phyloP scores from a whole-genome alignment of 1,284 basidiomycete species.

The Tilletia walkeri region DNA sequence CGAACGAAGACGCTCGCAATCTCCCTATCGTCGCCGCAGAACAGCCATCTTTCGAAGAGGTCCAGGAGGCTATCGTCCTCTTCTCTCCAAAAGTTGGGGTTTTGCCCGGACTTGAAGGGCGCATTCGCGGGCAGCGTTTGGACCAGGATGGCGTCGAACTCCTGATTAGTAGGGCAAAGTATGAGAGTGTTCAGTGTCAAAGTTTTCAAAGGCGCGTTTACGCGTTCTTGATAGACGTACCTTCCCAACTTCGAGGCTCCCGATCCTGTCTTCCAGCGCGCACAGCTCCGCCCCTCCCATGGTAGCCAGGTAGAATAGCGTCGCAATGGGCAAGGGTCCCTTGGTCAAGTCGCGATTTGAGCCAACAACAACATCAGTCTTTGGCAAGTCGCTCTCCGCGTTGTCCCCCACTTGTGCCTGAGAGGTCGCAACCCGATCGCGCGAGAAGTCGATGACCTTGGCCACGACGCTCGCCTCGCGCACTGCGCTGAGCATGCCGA shows the following conservation, averaged over 20 bases:
- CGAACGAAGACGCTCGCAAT: slow-evolving; percentile 80
- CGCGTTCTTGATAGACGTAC: background rate
- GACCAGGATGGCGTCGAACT: slow-evolving; percentile 84
- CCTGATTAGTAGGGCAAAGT: slow-evolving; percentile 43
- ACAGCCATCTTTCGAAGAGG: slow-evolving; percentile 50
- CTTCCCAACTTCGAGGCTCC: slow-evolving; percentile 75
- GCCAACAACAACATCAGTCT: background rate
- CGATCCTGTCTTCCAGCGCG: slow-evolving; percentile 69
- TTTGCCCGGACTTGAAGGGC: slow-evolving; percentile 38
- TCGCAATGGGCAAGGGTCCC: slow-evolving; percentile 70
- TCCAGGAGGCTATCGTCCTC: slow-evolving; percentile 55
- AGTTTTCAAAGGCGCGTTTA: too few relatives aligned
- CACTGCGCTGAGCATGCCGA: slow-evolving; percentile 79
- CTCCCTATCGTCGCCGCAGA: slow-evolving; percentile 74
- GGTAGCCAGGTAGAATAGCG: slow-evolving; percentile 85
- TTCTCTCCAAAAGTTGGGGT: slow-evolving; percentile 66
- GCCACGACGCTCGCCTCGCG: slow-evolving; percentile 79
- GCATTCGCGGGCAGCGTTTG: slow-evolving; percentile 52
- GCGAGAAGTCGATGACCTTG: slow-evolving; percentile 64
- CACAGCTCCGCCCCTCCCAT: slow-evolving; percentile 86
- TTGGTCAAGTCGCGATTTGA: slow-evolving; percentile 60
- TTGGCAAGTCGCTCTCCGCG: background rate
- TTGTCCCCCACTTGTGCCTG: slow-evolving; percentile 21
- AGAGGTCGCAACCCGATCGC: slow-evolving; percentile 26
- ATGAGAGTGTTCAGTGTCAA: background rate